phyloP scores from a whole-genome alignment of 805 yeast genomes.

The Starmerella floris region DNA sequence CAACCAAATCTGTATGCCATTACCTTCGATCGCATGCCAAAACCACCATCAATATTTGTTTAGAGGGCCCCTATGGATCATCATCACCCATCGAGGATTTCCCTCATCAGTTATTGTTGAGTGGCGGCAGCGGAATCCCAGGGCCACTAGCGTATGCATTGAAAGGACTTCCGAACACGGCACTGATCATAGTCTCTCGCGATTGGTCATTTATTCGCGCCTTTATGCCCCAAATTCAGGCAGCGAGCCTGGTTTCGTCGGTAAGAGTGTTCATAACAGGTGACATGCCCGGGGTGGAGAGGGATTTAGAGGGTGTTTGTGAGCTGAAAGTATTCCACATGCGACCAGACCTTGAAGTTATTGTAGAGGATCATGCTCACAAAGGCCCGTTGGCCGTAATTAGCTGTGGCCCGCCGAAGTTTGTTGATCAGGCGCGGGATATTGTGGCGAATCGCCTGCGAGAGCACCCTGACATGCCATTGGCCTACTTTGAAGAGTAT shows the following conservation, averaged over 20 bases:
- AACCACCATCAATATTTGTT: neutral
- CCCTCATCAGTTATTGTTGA: conserved; percentile 2
- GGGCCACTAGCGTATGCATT: conserved; percentile 7
- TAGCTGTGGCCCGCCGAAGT: conserved; percentile 48
- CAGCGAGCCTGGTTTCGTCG: neutral
- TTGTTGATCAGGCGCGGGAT: conserved; percentile 46
- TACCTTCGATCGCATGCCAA: neutral
- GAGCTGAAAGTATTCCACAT: neutral
- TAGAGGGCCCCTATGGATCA: conserved; percentile 9
- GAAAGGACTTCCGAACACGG: conserved; percentile 1
- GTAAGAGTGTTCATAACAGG: neutral
- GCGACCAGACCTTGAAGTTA: neutral
- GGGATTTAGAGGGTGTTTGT: neutral
- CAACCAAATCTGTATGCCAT: neutral
- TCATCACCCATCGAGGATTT: neutral
- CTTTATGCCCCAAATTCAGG: neutral
- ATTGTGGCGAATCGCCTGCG: conserved; percentile 32
- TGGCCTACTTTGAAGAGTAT: conserved; percentile 56
- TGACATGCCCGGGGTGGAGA: neutral
- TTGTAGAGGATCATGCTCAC: conserved; percentile 17
- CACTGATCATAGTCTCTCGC: conserved; percentile 5
- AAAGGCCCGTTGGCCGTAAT: conserved; percentile 38
- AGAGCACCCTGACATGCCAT: conserved; percentile 32
- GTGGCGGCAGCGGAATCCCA: conserved; percentile 12
- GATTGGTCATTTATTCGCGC: conserved; percentile 4